These are phyloP conservation scores for Polytrichum commune DNA, from an alignment of 225 moss, liverwort and hornwort genomes.

Conservation along the genomic window DNA sequence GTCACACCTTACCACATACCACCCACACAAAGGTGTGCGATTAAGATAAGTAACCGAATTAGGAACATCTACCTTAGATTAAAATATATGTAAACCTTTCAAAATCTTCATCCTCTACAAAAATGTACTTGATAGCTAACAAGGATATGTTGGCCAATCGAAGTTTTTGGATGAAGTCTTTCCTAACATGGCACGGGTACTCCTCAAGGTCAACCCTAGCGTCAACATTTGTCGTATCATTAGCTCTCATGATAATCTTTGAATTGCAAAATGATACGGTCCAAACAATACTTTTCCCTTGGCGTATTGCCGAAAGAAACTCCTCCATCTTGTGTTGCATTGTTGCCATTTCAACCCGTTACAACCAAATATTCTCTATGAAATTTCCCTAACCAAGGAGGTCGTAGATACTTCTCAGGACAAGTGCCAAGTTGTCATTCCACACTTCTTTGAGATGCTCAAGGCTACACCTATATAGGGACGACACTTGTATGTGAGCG, in stretches of 20 bases:
- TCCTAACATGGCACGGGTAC: neutral
- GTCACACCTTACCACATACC: too few species aligned
- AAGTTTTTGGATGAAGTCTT: neutral
- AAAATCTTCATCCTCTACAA: neutral
- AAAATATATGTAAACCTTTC: too few species aligned
- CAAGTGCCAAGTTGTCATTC: neutral
- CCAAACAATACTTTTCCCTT: too few species aligned
- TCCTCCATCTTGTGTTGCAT: neutral
- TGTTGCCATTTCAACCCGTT: neutral
- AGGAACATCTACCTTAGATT: too few species aligned
- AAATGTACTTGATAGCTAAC: neutral
- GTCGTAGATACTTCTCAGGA: neutral
- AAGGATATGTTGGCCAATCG: neutral
- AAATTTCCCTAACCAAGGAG: neutral
- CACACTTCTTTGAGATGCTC: neutral
- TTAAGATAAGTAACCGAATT: too few species aligned
- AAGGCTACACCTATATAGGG: neutral
- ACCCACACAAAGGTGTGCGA: too few species aligned
- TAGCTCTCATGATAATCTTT: fast-evolving
- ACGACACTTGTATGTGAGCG: too few species aligned
- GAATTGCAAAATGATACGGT: fast-evolving
- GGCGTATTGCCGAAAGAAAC: neutral
- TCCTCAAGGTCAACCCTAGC: neutral
- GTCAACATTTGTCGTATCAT: fast-evolving
- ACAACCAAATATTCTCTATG: neutral